phyloP scores from a whole-genome alignment of 352 stramenopile genomes.

The Thalassiosira mediterranea region DNA sequence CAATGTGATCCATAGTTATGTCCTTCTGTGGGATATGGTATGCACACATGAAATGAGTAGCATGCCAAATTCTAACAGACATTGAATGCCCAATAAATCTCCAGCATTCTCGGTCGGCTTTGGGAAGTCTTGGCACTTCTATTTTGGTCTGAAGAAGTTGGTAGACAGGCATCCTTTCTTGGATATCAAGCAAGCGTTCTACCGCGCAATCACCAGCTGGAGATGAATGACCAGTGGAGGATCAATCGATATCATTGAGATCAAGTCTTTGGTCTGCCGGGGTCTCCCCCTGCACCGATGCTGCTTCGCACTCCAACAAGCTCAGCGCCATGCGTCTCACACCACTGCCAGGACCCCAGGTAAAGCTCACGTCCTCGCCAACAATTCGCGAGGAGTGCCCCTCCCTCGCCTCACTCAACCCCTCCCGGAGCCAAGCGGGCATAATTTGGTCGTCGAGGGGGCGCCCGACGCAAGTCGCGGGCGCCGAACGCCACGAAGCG shows the following conservation, averaged over 20 bases:
- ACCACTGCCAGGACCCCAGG: not conserved
- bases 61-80: no score
- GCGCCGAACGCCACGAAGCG: not conserved
- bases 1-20: no score
- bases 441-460: not conserved
- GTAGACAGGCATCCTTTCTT: no score
- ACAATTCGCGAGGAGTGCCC: not conserved
- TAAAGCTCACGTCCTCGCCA: not conserved
- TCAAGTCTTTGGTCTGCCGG: not conserved
- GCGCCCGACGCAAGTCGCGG: not conserved
- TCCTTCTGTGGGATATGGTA: no score
- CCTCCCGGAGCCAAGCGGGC: conserved; percentile 1
- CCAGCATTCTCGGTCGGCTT: no score
- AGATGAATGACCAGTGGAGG: no score
- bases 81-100: no score
- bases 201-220: no score
- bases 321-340: not conserved
- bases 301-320: not conserved
- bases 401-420: not conserved
- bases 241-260: conserved; percentile 5
- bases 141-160: no score
- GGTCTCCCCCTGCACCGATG: not conserved
- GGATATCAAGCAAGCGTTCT: no score
- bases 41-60: no score
- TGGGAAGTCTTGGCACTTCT: no score